Evolutionary conservation across 75 land plant species (phyloP).

Genomic region (Cryptomeria japonica): DNA sequence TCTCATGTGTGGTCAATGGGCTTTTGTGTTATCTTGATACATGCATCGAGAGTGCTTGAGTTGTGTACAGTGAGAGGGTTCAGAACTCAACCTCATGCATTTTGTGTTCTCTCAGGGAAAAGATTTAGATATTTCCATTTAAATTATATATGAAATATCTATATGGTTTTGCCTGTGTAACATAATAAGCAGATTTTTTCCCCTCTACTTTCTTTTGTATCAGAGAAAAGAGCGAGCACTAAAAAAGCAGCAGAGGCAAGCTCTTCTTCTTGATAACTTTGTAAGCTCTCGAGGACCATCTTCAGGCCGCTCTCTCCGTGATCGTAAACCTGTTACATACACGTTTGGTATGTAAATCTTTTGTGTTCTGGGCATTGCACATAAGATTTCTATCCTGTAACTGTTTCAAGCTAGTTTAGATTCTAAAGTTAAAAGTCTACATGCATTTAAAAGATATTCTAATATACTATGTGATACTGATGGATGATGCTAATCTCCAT

Average conservation of each 20-base stretch:
- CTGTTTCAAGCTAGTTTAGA: background rate
- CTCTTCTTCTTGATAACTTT: constrained; percentile 79
- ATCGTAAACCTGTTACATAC: constrained; percentile 97
- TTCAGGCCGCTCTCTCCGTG: constrained; percentile 81
- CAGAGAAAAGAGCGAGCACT: constrained; percentile 87
- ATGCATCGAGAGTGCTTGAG: too few relatives aligned
- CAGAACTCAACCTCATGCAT: background rate
- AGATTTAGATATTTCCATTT: background rate
- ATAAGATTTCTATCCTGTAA: background rate
- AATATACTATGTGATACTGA: background rate
- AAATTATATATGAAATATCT: background rate
- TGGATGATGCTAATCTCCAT: background rate
- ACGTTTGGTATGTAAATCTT: constrained; percentile 72
- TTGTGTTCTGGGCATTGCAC: background rate
- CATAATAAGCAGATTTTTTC: background rate
- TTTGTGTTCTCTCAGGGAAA: background rate
- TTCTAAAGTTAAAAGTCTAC: background rate
- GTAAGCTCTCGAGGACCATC: constrained; percentile 57
- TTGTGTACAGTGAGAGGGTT: background rate
- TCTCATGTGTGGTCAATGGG: background rate
- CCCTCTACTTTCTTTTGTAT: constrained; percentile 10
- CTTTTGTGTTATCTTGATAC: too few relatives aligned
- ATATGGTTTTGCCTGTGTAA: background rate
- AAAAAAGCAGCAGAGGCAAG: constrained; percentile 94
- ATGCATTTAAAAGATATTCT: background rate